Evolutionary conservation across 768 basidiomycete species (phyloP).

Genomic region (Mycena vitilis): DNA sequence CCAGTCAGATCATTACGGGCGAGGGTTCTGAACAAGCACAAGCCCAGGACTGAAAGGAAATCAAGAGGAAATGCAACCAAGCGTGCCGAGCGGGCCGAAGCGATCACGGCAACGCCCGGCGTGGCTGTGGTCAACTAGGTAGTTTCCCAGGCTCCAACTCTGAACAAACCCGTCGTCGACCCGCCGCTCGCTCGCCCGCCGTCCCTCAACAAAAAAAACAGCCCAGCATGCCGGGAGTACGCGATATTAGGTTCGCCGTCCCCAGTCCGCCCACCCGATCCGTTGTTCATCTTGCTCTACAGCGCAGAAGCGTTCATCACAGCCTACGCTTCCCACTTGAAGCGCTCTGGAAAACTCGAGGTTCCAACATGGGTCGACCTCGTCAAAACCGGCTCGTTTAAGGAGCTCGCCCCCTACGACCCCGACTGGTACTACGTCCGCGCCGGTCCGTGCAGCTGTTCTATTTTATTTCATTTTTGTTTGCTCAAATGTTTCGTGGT

Average conservation of each 20-base stretch:
- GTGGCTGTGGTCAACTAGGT: no score
- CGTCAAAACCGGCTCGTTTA: constrained; percentile 97
- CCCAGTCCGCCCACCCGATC: neutral
- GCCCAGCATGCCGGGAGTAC: constrained; percentile 82
- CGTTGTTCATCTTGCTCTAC: constrained; percentile 29
- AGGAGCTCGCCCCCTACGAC: constrained; percentile 99
- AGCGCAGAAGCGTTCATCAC: constrained; percentile 95
- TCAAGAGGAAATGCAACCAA: no score
- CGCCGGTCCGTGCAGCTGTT: constrained; percentile 75
- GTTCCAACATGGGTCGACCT: constrained; percentile 98
- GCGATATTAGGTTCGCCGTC: constrained; percentile 76
- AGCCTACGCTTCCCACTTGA: constrained; percentile 95
- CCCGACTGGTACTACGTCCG: constrained; percentile 99
- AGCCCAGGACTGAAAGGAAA: no score
- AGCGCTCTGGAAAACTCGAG: constrained; percentile 99
- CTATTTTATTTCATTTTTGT: neutral
- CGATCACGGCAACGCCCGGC: no score
- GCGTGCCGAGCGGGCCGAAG: no score
- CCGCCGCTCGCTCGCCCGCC: constrained; percentile 48
- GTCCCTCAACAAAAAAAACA: constrained; percentile 60
- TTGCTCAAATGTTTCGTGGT: constrained; percentile 12
- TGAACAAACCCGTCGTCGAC: constrained; percentile 48
- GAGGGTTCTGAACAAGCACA: no score
- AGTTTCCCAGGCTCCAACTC: no score
- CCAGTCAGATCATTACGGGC: no score